Percentiles rank a stretch among this genome's conserved stretches.
These are phyloP conservation scores for Patellifolia procumbens DNA, from an alignment of 179 eudicot species.

Conservation along the genomic window DNA sequence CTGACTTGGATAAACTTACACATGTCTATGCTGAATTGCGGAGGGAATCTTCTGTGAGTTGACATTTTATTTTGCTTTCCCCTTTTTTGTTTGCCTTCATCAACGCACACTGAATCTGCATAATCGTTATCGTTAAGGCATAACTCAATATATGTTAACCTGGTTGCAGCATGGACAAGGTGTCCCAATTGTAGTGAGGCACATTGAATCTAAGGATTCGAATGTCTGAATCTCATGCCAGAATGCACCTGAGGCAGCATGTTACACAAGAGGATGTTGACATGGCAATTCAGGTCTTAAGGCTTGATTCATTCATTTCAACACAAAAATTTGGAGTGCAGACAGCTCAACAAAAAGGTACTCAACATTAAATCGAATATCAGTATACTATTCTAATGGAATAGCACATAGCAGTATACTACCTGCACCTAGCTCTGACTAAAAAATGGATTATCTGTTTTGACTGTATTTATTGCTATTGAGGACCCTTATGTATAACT, in stretches of 20 bases:
- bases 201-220: slow-evolving; percentile 97
- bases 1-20: slow-evolving; percentile 78
- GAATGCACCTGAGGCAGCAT: slow-evolving; percentile 93
- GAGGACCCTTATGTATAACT: neutral
- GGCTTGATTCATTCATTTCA: slow-evolving; percentile 88
- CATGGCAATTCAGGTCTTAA: slow-evolving; percentile 90
- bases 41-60: slow-evolving; percentile 91
- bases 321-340: slow-evolving; percentile 97
- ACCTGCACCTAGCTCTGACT: neutral
- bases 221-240: slow-evolving; percentile 98
- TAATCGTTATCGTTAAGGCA: no score
- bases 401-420: no score
- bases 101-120: neutral
- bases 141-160: neutral
- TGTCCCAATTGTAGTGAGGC: slow-evolving; percentile 95
- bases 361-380: neutral
- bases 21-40: slow-evolving; percentile 90
- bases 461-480: neutral
- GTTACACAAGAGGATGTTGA: slow-evolving; percentile 96
- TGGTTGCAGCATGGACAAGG: slow-evolving; percentile 87
- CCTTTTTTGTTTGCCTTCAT: neutral
- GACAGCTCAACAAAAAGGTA: slow-evolving; percentile 91
- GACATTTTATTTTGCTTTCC: neutral
- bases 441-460: neutral
- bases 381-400: no score